Evolutionary conservation across 768 basidiomycete genomes (phyloP), one percentile per base, ranked within the genome.

Genomic region (Tylopilus subfusipes): DNA sequence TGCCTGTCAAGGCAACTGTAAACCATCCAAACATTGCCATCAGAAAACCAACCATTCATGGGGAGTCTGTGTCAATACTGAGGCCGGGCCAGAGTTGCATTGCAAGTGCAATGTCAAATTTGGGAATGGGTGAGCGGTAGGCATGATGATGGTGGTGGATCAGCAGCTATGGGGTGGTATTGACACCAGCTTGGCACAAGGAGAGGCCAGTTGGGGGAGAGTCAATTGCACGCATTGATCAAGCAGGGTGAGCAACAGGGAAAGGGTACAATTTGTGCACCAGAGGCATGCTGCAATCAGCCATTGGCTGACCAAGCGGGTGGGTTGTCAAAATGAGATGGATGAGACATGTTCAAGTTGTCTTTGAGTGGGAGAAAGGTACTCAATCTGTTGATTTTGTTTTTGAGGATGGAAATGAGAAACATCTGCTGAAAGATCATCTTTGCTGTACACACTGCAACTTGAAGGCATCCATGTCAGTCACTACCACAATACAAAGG

Each of bases 11-110:
- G 39, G 85, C 73, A 29, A 88, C 78, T 39, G 83, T 78, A 58
- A 90, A 76, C 88, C 88, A 90, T 22, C 87, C 88, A 67, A 86
- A 89, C 69, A 88, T 78, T 27, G 83, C 76, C 87, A 90, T 88
- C 70, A 90, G 68, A 66, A 88, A 90, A 55, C 87, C 73, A 46
- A 90, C 85, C 76, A 88, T 80, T 86, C 86, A 90, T 34, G 87
- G 86, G 7, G 86, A 78, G 62, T 90, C 88, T 11, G 86, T 83
- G 38, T 85, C 84, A 12, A 79, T 68, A 34, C 86, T 87, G 22
- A 88, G 70, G 1, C 87, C 86, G 6, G 86, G 86, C 27, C 86
- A 78, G 45, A 89, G 76, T 68, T 90, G 88, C 85, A 90, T 85
- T 40, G 86, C 86, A 6, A 90, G 78, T 18, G 85, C 88, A 43